A percentile compares a stretch with the other conserved stretches of the same genome.
Evolutionary conservation across 306 rosid genomes (phyloP).

Genomic region (Purshia tridentata): DNA sequence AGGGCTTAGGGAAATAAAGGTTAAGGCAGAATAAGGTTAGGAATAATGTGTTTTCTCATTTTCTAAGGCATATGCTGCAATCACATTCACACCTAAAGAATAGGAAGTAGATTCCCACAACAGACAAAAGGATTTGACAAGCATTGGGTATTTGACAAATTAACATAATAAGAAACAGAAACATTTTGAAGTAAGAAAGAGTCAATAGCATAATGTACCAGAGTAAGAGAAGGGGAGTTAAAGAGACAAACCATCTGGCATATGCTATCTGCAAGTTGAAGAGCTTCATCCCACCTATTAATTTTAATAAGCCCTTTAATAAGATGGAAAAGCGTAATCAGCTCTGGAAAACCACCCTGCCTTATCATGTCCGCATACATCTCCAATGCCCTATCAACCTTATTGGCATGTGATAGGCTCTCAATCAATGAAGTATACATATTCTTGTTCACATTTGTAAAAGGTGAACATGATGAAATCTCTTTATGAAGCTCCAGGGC

Average conservation of each 20-base stretch:
- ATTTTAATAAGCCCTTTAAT: constrained; percentile 62
- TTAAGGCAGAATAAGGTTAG: not conserved
- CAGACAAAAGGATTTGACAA: not conserved
- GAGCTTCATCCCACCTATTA: constrained; percentile 78
- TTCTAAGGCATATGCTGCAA: not conserved
- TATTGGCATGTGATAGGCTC: constrained; percentile 57
- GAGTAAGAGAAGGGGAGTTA: constrained; percentile 21
- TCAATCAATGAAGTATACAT: constrained; percentile 60
- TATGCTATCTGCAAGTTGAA: constrained; percentile 65
- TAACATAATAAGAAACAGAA: not conserved
- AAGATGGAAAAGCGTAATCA: constrained; percentile 63
- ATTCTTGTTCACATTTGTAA: constrained; percentile 44
- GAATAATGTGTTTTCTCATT: not conserved
- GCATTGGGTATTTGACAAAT: constrained; percentile 2
- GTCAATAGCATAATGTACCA: constrained; percentile 8
- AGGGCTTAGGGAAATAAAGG: not conserved
- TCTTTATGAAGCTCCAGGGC: constrained; percentile 67
- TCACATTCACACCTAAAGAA: not conserved
- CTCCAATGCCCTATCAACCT: constrained; percentile 65
- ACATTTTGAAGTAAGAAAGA: constrained; percentile 7
- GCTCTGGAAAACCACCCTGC: constrained; percentile 62
- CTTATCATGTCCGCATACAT: constrained; percentile 57
- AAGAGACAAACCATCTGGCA: constrained; percentile 73
- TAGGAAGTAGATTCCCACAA: not conserved
- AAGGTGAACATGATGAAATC: constrained; percentile 55